Evolutionary conservation across 139 green algal species (phyloP).

Genomic region (Microglena sp.): DNA sequence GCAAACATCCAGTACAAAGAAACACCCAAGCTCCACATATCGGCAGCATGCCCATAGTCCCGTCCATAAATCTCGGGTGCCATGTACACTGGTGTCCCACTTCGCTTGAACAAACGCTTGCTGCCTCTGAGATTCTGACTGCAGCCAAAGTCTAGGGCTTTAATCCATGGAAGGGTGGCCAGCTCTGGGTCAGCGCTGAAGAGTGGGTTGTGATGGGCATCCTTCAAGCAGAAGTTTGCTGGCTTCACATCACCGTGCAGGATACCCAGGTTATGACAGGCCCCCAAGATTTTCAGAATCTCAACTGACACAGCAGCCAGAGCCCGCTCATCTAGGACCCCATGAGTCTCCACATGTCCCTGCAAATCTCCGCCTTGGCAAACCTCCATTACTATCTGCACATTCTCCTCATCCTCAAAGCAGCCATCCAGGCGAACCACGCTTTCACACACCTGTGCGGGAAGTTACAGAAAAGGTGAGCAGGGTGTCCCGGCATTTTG

Average conservation of each 20-base stretch:
- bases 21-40: conserved; percentile 75
- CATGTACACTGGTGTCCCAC: conserved; percentile 78
- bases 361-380: conserved; percentile 45
- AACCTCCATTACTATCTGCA: conserved; percentile 38
- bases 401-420: conserved; percentile 33
- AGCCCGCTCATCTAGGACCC: conserved; percentile 7
- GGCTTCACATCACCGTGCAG: conserved; percentile 32
- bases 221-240: conserved; percentile 30
- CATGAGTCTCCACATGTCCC: conserved; percentile 28
- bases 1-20: conserved; percentile 53
- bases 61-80: conserved; percentile 70
- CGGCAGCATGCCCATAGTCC: conserved; percentile 54
- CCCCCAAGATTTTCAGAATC: conserved; percentile 21
- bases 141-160: conserved; percentile 52
- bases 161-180: conserved; percentile 26
- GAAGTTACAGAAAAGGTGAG: too few relatives aligned
- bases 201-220: conserved; percentile 10
- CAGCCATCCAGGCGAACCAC: conserved; percentile 31
- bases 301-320: conserved; percentile 30
- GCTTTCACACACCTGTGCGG: conserved; percentile 12
- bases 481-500: too few relatives aligned
- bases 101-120: conserved; percentile 34
- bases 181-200: neutral
- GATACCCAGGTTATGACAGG: conserved; percentile 32
- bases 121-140: conserved; percentile 21